Evolutionary conservation across 805 yeast species (phyloP), one percentile per base, ranked within the genome.

Genomic region (Wickerhamiella hasegawae): DNA sequence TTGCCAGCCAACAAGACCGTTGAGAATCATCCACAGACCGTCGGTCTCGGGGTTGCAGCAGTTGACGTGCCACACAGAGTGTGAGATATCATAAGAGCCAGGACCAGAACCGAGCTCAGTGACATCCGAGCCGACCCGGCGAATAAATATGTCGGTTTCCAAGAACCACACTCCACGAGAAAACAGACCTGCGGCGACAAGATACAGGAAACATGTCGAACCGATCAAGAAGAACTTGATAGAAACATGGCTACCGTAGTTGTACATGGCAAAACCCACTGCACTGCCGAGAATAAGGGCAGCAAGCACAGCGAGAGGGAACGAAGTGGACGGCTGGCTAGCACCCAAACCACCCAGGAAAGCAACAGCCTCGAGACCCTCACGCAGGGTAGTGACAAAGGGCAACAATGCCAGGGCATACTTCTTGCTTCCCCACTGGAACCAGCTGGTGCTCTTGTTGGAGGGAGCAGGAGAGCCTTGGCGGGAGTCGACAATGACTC

Each of bases 41-140:
- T 84, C 95, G n/a, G 69, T 78, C 45, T 80, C 77, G 18, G 94
- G 92, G 53, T 83, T 83, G 59, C 96, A 84, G 55, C 94, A 83
- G 57, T 84, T 82, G 18, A 84, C 94, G 53, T 84, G 96, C 96
- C 96, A 84, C 2, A 84, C 74, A 5, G 90, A 73, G 32, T 65
- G 69, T 16, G 68, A 45, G 17, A 84, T 75, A 48, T 84, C 94
- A 50, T 84, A 84, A 0, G 92, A 78, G 0, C 96, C 96, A 0
- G 94, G 94, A 0, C 96, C 96, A 27, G 77, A 76, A 2, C 96
- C 96, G 1, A 76, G 70, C 57, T 84, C 96, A 28, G 81, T 68
- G 52, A 82, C 78, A 47, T 84, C 96, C 49, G 73, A 71, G 1
- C 95, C 95, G 49, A 93, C 84, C 40, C 59, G 57, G 38, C 71